Evolutionary conservation across 139 green algal genomes (phyloP).

Genomic region (Marvania coccoides): DNA sequence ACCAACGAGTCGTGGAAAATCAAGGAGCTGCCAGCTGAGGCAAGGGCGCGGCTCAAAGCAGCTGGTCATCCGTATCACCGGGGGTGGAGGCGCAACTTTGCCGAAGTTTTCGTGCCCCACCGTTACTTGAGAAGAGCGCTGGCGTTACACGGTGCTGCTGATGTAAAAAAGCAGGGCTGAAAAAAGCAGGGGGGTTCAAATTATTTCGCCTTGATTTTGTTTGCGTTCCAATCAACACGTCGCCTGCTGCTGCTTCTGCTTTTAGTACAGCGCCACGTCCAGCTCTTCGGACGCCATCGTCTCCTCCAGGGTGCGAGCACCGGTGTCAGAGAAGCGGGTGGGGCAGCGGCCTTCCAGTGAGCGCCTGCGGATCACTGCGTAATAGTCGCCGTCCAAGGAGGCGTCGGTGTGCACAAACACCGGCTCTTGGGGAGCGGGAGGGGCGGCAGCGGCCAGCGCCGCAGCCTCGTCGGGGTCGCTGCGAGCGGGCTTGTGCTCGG

Average conservation of each 20-base stretch:
- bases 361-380: neutral
- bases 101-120: constrained; percentile 17
- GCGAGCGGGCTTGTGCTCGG: neutral
- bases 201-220: neutral
- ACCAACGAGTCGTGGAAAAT: constrained; percentile 9
- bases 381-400: neutral
- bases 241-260: neutral
- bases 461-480: neutral
- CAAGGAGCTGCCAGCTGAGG: neutral
- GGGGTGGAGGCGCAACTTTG: constrained; percentile 5
- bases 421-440: neutral
- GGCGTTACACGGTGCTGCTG: too few relatives aligned
- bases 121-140: neutral
- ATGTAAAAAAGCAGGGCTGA: neutral
- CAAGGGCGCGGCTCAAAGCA: neutral
- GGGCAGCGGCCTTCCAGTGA: neutral
- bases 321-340: neutral
- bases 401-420: neutral
- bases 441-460: neutral
- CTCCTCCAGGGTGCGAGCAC: neutral
- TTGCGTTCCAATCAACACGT: neutral
- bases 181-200: neutral
- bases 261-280: neutral
- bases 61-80: neutral
- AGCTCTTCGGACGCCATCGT: neutral